Evolutionary conservation across 306 rosid genomes (phyloP).

Genomic region (Acmispon strigosus): DNA sequence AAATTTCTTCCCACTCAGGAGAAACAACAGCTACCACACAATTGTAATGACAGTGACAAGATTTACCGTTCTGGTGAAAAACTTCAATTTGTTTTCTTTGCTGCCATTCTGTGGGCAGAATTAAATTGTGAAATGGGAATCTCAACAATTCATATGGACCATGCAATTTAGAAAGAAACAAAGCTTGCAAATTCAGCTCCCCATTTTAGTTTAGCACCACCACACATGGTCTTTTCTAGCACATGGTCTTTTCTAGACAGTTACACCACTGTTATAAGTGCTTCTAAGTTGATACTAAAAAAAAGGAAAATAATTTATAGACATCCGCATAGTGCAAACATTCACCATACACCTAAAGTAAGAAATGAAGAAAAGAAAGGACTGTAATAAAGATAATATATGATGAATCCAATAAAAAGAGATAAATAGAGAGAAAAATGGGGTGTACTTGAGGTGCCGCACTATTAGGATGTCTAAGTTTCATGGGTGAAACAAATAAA

Average conservation of each 20-base stretch:
- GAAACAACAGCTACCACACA: conserved; percentile 13
- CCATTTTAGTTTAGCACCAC: neutral
- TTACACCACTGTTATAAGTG: neutral
- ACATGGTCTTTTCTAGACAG: neutral
- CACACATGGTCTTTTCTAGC: no score
- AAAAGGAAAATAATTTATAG: neutral
- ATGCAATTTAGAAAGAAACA: neutral
- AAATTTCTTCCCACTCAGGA: neutral
- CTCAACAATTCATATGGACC: no score
- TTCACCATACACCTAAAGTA: no score
- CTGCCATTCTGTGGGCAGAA: neutral
- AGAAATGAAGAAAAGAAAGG: no score
- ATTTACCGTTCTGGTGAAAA: neutral
- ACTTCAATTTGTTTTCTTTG: neutral
- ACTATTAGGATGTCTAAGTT: no score
- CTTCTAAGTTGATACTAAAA: neutral
- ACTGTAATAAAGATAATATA: no score
- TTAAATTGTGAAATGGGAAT: neutral
- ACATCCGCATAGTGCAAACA: no score
- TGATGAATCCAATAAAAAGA: no score
- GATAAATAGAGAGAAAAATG: no score
- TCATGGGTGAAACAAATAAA: no score
- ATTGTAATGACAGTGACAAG: neutral
- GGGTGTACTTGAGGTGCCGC: no score
- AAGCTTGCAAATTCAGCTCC: neutral